Evolutionary conservation across 2,329 filamentous ascomycete species (phyloP).

Genomic region (Nothomitra cinnamomea): DNA sequence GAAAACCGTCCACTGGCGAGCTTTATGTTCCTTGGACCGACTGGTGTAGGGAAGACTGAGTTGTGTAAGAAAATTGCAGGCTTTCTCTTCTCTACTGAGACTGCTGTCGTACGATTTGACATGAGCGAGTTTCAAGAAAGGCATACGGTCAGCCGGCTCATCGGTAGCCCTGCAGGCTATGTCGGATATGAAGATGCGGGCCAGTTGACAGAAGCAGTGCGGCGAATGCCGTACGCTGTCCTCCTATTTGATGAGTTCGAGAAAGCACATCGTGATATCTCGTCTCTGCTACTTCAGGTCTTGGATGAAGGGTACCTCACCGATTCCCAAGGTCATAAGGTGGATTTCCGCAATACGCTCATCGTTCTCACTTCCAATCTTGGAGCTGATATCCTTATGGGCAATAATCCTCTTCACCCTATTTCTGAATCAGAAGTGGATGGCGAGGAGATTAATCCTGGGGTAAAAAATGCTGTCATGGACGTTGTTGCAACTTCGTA

Average conservation of each 20-base stretch:
- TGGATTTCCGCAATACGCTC: conserved; percentile 92
- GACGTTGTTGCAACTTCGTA: conserved; percentile 61
- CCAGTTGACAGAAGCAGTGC: conserved; percentile 86
- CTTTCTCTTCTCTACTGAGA: conserved; percentile 85
- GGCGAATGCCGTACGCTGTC: conserved; percentile 88
- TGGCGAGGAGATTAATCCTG: conserved; percentile 52
- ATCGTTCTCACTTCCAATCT: conserved; percentile 94
- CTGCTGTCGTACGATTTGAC: conserved; percentile 83
- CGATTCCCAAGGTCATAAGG: conserved; percentile 86
- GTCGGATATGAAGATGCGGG: conserved; percentile 95
- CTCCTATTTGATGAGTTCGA: conserved; percentile 95
- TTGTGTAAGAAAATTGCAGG: conserved; percentile 89
- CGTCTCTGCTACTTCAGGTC: conserved; percentile 77
- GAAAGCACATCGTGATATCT: conserved; percentile 92
- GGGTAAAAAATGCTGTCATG: conserved; percentile 68
- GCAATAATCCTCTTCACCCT: conserved; percentile 46
- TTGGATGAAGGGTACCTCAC: conserved; percentile 93
- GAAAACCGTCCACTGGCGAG: conserved; percentile 84
- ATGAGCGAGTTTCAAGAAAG: conserved; percentile 98
- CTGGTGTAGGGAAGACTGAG: conserved; percentile 93
- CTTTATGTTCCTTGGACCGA: conserved; percentile 96
- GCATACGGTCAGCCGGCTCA: conserved; percentile 83
- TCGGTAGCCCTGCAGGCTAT: conserved; percentile 85
- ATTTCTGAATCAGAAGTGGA: conserved; percentile 41
- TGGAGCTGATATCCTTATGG: conserved; percentile 79